phyloP scores from a whole-genome alignment of 2,329 filamentous ascomycete genomes.

The Akanthomyces uredinophilus region DNA sequence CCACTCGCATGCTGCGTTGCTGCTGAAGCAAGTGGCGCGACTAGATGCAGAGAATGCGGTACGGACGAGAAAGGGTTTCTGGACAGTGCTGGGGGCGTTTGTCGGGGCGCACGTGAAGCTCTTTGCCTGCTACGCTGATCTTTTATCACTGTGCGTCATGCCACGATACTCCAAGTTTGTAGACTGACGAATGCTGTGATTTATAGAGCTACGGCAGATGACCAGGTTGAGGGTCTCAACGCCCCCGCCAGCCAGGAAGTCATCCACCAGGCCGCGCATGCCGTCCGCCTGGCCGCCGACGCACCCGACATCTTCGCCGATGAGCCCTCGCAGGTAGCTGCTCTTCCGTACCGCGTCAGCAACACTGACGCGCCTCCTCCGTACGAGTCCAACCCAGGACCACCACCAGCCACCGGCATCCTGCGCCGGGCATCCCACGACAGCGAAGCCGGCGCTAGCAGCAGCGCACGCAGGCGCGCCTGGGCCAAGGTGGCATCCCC shows the following conservation, averaged over 20 bases:
- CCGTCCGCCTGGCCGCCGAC: background rate
- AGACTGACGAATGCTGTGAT: too few species aligned
- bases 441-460: background rate
- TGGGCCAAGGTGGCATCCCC: background rate
- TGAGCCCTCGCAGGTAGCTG: background rate
- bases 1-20: background rate
- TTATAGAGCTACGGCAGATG: background rate
- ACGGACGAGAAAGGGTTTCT: background rate
- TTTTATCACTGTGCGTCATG: background rate
- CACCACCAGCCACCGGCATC: background rate
- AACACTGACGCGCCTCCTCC: background rate
- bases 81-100: background rate
- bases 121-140: background rate
- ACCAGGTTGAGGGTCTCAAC: background rate
- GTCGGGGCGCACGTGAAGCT: background rate
- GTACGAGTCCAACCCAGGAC: background rate
- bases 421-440: background rate
- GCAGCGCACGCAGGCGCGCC: background rate
- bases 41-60: background rate
- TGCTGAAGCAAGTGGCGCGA: background rate
- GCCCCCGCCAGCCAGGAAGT: background rate
- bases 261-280: background rate
- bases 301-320: background rate
- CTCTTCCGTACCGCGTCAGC: background rate
- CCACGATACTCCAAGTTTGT: too few species aligned